Conservation (phyloP, 2,329 filamentous ascomycete genomes). For the Trichoderma sp. region DNA sequence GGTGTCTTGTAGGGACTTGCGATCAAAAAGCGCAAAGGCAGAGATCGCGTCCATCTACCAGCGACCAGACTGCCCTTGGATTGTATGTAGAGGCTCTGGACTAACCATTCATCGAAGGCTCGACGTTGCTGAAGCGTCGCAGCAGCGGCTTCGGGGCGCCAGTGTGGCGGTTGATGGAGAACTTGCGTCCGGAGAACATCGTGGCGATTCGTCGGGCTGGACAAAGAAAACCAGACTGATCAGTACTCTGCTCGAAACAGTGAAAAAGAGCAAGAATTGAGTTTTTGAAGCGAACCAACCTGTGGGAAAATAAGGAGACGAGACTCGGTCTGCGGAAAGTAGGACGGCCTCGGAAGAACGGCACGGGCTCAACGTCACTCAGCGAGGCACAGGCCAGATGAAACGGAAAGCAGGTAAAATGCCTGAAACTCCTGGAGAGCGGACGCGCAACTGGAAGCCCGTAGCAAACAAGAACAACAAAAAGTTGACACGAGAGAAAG, state of each 20-base stretch:
- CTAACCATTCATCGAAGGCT: constrained; percentile 60
- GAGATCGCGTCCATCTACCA: neutral
- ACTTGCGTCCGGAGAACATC: constrained; percentile 62
- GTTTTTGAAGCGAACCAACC: constrained; percentile 10
- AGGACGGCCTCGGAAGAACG: constrained; percentile 26
- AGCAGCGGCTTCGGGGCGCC: constrained; percentile 58
- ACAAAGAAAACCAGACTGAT: neutral
- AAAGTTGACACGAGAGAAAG: neutral
- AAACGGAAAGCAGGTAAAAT: neutral
- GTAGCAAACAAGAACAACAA: no score
- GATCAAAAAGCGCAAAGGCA: neutral
- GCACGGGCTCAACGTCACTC: constrained; percentile 25
- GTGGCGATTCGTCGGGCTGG: constrained; percentile 31
- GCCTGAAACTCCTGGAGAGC: constrained; percentile 13
- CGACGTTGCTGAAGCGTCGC: constrained; percentile 61
- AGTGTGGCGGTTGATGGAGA: constrained; percentile 68
- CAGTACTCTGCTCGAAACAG: neutral
- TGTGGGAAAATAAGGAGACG: neutral
- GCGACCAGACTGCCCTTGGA: neutral
- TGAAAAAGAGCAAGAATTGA: neutral
- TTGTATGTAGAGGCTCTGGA: constrained; percentile 21
- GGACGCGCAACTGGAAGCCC: neutral
- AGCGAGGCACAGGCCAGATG: constrained; percentile 18
- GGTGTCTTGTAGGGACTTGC: no score
- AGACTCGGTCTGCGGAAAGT: neutral